phyloP scores from a whole-genome alignment of 2,329 filamentous ascomycete genomes.

The Paecilomyces dactylethromorphus region DNA sequence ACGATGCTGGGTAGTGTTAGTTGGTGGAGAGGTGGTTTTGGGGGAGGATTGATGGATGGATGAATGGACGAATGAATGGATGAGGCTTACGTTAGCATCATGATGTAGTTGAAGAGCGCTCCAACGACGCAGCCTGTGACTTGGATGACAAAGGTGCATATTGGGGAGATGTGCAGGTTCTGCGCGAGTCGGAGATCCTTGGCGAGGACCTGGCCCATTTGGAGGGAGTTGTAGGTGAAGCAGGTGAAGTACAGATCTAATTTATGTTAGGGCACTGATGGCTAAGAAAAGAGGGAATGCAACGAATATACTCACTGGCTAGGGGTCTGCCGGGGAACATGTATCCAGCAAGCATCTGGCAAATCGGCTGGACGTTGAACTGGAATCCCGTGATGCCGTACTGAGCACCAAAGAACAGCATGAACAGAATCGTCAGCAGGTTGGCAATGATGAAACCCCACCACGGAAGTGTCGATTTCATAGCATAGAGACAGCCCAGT shows the following conservation, averaged over 20 bases:
- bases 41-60: neutral
- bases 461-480: slow-evolving; percentile 31
- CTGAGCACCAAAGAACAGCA: slow-evolving; percentile 37
- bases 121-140: slow-evolving; percentile 13
- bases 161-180: slow-evolving; percentile 30
- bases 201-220: slow-evolving; percentile 20
- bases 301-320: slow-evolving; percentile 14
- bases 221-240: slow-evolving; percentile 23
- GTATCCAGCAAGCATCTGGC: slow-evolving; percentile 46
- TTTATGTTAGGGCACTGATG: neutral
- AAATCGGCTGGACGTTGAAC: slow-evolving; percentile 33
- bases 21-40: neutral
- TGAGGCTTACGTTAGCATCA: slow-evolving; percentile 29
- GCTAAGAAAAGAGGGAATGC: neutral
- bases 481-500: slow-evolving; percentile 32
- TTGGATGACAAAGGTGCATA: slow-evolving; percentile 39
- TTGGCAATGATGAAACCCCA: slow-evolving; percentile 39
- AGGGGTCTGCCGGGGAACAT: slow-evolving; percentile 35
- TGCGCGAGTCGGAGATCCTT: slow-evolving; percentile 31
- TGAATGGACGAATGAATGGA: neutral
- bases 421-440: slow-evolving; percentile 27
- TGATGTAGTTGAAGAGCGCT: slow-evolving; percentile 40
- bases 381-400: slow-evolving; percentile 35
- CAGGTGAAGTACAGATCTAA: slow-evolving; percentile 23
- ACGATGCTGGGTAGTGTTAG: slow-evolving; percentile 30